Evolutionary conservation across 768 basidiomycete species (phyloP).

Genomic region (Suillus tomentosus): DNA sequence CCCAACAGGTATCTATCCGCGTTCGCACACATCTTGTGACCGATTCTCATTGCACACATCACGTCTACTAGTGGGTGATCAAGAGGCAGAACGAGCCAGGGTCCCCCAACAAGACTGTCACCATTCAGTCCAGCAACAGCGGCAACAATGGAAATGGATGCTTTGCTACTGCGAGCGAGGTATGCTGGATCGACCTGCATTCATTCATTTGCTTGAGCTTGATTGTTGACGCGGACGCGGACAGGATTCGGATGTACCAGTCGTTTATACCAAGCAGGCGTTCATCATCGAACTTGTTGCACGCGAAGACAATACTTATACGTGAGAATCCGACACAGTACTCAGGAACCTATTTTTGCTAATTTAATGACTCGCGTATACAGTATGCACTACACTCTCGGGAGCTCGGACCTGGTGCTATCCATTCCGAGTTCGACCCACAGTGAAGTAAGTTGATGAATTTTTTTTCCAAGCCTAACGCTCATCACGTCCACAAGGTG

Average conservation of each 20-base stretch:
- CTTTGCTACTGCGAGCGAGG: not conserved
- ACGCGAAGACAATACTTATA: not conserved
- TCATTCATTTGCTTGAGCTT: not conserved
- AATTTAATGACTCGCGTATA: not conserved
- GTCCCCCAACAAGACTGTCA: not conserved
- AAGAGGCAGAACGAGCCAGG: constrained; percentile 1
- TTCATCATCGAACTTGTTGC: not conserved
- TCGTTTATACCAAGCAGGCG: not conserved
- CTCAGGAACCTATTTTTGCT: not conserved
- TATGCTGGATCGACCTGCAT: not conserved
- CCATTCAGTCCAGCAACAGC: not conserved
- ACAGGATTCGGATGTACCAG: not conserved
- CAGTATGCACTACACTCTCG: not conserved
- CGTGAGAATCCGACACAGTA: not conserved
- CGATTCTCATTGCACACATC: not conserved
- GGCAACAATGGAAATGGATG: not conserved
- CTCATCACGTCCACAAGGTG: not conserved
- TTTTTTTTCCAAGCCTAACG: not conserved
- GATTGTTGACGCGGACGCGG: not conserved
- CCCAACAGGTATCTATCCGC: not conserved
- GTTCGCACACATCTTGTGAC: not conserved
- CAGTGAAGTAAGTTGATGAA: not conserved
- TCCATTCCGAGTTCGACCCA: not conserved
- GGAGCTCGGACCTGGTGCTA: not conserved
- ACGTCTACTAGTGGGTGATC: not conserved